Percentiles rank a stretch among this genome's conserved stretches.
Conservation (phyloP, 805 yeast species). For the Monosporozyma aquatica region DNA sequence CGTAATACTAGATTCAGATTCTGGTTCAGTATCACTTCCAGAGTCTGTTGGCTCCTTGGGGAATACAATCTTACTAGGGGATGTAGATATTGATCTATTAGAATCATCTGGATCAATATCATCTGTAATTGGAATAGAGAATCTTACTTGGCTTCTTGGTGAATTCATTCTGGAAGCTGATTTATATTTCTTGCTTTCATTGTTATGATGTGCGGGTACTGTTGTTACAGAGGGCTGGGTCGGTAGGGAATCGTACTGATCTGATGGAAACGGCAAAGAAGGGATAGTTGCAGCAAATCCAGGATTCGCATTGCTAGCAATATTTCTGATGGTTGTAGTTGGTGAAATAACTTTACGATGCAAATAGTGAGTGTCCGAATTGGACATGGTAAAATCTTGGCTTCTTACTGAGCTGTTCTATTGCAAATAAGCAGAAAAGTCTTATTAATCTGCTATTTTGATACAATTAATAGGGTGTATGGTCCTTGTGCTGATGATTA, state of each 20-base stretch:
- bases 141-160: constrained; percentile 25
- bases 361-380: too few species aligned
- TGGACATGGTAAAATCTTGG: too few species aligned
- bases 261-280: not conserved
- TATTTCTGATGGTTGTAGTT: not conserved
- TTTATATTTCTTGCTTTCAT: not conserved
- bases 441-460: too few species aligned
- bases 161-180: constrained; percentile 3
- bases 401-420: too few species aligned
- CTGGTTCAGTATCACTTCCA: too few species aligned
- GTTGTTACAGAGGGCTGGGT: too few species aligned
- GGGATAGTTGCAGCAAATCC: not conserved
- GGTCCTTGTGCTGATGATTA: not conserved
- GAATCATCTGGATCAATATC: not conserved
- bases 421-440: too few species aligned
- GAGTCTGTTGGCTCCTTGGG: constrained; percentile 12
- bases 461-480: too few species aligned
- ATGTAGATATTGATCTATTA: constrained; percentile 7
- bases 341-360: too few species aligned
- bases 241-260: not conserved
- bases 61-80: constrained; percentile 26
- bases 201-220: too few species aligned
- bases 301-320: too few species aligned
- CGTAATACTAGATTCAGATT: not conserved
- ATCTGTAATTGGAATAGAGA: constrained; percentile 21